phyloP scores from a whole-genome alignment of 371 early-diverging fungal species.

The Actinomortierella ambigua region DNA sequence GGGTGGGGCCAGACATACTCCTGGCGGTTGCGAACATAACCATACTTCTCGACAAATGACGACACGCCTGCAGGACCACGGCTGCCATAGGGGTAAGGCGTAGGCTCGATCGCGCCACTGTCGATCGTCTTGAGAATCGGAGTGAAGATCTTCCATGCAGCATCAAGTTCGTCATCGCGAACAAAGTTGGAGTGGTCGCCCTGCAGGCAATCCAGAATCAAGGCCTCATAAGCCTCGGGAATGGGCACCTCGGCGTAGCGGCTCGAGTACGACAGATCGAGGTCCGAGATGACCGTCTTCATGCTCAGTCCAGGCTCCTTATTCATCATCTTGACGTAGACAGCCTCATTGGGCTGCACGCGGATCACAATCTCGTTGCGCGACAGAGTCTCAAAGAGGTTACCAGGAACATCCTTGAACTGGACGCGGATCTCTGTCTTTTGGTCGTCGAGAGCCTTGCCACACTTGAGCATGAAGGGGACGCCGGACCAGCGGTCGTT shows the following conservation, averaged over 20 bases:
- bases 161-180: slow-evolving; percentile 93
- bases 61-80: slow-evolving; percentile 85
- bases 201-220: slow-evolving; percentile 89
- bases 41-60: slow-evolving; percentile 75
- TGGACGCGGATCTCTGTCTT: slow-evolving; percentile 96
- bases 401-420: slow-evolving; percentile 87
- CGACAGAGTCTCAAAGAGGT: slow-evolving; percentile 69
- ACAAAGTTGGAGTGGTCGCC: slow-evolving; percentile 98
- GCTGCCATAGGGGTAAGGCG: slow-evolving; percentile 84
- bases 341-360: slow-evolving; percentile 94
- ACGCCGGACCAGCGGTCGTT: slow-evolving; percentile 97
- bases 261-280: slow-evolving; percentile 89
- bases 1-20: slow-evolving; percentile 55
- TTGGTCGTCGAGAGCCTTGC: slow-evolving; percentile 93
- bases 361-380: slow-evolving; percentile 97
- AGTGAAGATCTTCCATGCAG: slow-evolving; percentile 97
- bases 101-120: slow-evolving; percentile 63
- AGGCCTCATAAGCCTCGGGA: slow-evolving; percentile 96
- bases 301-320: slow-evolving; percentile 86
- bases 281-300: slow-evolving; percentile 79
- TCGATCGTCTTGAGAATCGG: slow-evolving; percentile 94
- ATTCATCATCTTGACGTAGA: slow-evolving; percentile 97
- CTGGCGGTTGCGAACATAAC: slow-evolving; percentile 57
- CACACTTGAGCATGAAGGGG: slow-evolving; percentile 95
- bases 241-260: slow-evolving; percentile 86